Evolutionary conservation across 169 alveolate genomes (phyloP).

Genomic region (Perkinsus marinus): DNA sequence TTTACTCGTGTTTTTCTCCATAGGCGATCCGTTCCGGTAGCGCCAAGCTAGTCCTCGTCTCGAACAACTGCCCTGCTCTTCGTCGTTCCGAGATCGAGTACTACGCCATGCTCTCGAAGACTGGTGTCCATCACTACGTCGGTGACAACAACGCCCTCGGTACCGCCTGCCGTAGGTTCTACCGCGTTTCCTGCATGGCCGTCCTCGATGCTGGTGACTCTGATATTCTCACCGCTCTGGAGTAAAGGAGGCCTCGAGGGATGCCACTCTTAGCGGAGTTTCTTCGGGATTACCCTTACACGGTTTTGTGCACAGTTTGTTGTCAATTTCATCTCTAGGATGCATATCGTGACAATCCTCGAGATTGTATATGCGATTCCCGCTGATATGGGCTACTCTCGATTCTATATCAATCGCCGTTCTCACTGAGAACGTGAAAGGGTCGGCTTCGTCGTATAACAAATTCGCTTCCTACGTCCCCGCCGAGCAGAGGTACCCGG

Average conservation of each 20-base stretch:
- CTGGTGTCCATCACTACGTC: constrained; percentile 79
- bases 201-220: constrained; percentile 94
- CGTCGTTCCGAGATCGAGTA: constrained; percentile 93
- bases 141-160: constrained; percentile 88
- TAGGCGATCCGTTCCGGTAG: constrained; percentile 5
- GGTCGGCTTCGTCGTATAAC: not conserved
- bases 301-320: not conserved
- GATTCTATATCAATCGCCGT: not conserved
- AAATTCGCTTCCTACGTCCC: not conserved
- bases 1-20: too few species aligned
- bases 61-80: constrained; percentile 88
- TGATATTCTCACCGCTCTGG: constrained; percentile 81
- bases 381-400: not conserved
- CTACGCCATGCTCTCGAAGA: constrained; percentile 90
- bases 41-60: constrained; percentile 20
- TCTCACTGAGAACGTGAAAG: not conserved
- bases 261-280: not conserved
- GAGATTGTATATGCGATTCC: too few species aligned
- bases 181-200: constrained; percentile 86
- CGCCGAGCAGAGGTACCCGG: not conserved
- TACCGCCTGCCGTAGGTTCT: constrained; percentile 91
- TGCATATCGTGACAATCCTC: too few species aligned
- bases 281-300: not conserved
- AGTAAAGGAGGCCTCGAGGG: constrained; percentile 21
- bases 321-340: not conserved